These are phyloP conservation scores for Cystoderma amianthinum DNA, from an alignment of 768 basidiomycete genomes.

Conservation along the genomic window DNA sequence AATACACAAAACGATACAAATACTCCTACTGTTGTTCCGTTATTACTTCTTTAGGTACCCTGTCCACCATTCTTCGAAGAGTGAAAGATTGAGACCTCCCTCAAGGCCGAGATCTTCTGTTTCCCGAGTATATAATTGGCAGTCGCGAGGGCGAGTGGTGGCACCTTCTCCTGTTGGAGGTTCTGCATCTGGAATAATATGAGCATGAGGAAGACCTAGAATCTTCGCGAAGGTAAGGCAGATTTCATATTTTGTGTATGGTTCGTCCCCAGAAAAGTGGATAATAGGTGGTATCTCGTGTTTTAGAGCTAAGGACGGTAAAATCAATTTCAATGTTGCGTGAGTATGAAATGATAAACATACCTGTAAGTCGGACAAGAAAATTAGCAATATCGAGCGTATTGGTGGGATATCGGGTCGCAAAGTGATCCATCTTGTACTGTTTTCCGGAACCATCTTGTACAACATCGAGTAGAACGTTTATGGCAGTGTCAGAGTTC, in stretches of 20 bases:
- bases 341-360: no score
- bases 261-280: conserved; percentile 80
- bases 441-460: conserved; percentile 79
- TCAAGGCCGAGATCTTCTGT: conserved; percentile 61
- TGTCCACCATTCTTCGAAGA: conserved; percentile 87
- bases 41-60: conserved; percentile 30
- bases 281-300: conserved; percentile 59
- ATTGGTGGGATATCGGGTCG: conserved; percentile 89
- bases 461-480: conserved; percentile 82
- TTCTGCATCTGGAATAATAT: conserved; percentile 70
- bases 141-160: conserved; percentile 74
- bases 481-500: conserved; percentile 86
- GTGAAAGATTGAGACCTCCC: conserved; percentile 51
- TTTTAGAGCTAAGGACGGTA: conserved; percentile 24
- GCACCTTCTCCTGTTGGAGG: conserved; percentile 58
- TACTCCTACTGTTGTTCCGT: neutral
- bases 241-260: conserved; percentile 92
- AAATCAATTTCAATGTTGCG: neutral
- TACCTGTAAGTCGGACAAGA: conserved; percentile 70
- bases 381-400: conserved; percentile 83
- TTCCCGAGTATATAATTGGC: conserved; percentile 68
- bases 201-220: conserved; percentile 60
- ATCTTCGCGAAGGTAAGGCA: conserved; percentile 72
- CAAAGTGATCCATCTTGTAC: conserved; percentile 96
- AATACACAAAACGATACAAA: neutral